Conservation (phyloP, 1,139 yeast genomes). For the Taphrina communis region DNA sequence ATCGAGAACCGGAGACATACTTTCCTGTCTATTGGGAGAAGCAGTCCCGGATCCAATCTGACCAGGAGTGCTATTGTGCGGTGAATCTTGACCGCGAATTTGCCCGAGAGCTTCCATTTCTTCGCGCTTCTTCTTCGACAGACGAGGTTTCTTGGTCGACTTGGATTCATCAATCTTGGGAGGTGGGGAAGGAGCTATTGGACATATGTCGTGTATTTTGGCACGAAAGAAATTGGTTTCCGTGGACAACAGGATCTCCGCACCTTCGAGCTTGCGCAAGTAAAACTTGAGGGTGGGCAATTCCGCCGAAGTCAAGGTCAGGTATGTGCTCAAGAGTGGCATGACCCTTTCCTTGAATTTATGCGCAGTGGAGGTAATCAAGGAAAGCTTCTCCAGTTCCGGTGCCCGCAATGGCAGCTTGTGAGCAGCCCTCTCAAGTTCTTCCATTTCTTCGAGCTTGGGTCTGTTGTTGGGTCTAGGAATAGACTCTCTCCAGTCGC, state of each 20-base stretch:
- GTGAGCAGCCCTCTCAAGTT: conserved; percentile 47
- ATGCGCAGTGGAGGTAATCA: conserved; percentile 54
- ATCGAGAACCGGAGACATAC: conserved; percentile 14
- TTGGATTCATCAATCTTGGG: conserved; percentile 45
- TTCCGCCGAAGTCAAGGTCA: conserved; percentile 47
- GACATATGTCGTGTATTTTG: conserved; percentile 44
- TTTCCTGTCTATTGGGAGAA: conserved; percentile 11
- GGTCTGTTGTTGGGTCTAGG: conserved; percentile 53
- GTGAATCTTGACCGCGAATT: conserved; percentile 7
- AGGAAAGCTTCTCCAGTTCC: conserved; percentile 49
- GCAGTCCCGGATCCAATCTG: conserved; percentile 6
- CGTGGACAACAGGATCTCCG: conserved; percentile 44
- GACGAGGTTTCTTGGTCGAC: conserved; percentile 46
- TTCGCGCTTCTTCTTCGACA: conserved; percentile 44
- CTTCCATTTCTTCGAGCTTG: conserved; percentile 52
- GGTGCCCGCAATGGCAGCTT: conserved; percentile 49
- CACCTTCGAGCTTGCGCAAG: conserved; percentile 58
- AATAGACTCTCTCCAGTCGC: conserved; percentile 56
- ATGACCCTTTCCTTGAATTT: conserved; percentile 55
- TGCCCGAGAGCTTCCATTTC: conserved; percentile 42
- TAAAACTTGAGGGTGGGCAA: conserved; percentile 53
- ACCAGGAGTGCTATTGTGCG: conserved; percentile 14
- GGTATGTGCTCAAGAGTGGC: conserved; percentile 44
- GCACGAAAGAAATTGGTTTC: conserved; percentile 46
- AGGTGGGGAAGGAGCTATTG: conserved; percentile 45